Base-by-base conservation (phyloP, 495 filamentous ascomycete species). In the Cetradonia linearis region DNA sequence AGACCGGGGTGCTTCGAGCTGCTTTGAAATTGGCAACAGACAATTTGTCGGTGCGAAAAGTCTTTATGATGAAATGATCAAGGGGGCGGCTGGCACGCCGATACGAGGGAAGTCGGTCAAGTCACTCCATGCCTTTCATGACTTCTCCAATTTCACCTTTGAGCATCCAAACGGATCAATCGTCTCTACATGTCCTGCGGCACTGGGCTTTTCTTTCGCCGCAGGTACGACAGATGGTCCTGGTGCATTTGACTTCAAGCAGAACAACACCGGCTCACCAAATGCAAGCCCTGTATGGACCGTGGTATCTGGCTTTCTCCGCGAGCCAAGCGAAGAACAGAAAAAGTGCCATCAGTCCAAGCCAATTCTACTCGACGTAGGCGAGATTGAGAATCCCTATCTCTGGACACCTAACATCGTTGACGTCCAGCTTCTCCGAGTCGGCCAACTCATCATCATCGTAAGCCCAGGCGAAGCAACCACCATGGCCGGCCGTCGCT, bases 141-240 rank as follows among this genome's bases (percentile, higher is more conserved):
- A 90, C 64, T 84, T 94, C 74, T 82, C 86, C 9, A 80, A 78
- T 57, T 92, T 84, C 66, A 80, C 72, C 13, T 96, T 96, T 64
- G 69, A 72, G 14, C 81, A 91, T 8, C 78, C 87, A 0, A 95
- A 95, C 66, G 86, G 87, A 47, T 85, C 83, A 11, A 77, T 71
- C 25, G 81, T 85, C 18, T 77, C 69, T 25, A 95, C 92, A 11
- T 96, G 93, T 65, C 84, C 90, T 11, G 93, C 93, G n/a, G 93
- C 91, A 0, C 71, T 98, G 40, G 93, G 93, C 25, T 95, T 91
- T 62, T 90, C 87, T 3, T 98, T 98, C 71, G 93, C 93, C 16
- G 93, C 88, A 11, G 93, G 93, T 8, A 98, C 93, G 1, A 90
- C 89, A 2, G 93, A 98, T 69, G 89, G 93, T 10, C 92, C 92